phyloP scores from a whole-genome alignment of 345 rosid species.

The Populus davidiana region DNA sequence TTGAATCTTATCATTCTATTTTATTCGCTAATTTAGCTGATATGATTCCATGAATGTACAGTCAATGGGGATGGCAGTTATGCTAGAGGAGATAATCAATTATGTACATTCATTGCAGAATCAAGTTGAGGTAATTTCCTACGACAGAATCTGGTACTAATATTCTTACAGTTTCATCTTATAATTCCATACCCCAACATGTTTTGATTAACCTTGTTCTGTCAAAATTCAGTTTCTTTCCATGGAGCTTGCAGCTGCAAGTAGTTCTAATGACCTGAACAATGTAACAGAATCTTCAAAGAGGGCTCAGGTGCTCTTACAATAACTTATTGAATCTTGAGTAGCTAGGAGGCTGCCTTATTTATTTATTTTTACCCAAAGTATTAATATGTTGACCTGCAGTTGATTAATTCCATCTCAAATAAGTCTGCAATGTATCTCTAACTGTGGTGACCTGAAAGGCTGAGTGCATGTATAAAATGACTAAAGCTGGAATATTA shows the following conservation, averaged over 20 bases:
- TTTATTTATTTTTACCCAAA: neutral
- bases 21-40: neutral
- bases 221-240: slow-evolving; percentile 46
- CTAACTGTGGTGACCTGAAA: neutral
- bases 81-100: slow-evolving; percentile 35
- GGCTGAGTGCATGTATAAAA: neutral
- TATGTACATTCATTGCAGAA: slow-evolving; percentile 36
- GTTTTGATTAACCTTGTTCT: neutral
- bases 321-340: slow-evolving; percentile 3
- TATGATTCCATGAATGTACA: slow-evolving; percentile 5
- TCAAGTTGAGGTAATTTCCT: slow-evolving; percentile 29
- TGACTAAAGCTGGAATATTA: slow-evolving; percentile 10
- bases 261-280: slow-evolving; percentile 24
- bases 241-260: slow-evolving; percentile 54
- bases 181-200: neutral
- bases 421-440: neutral
- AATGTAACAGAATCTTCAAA: slow-evolving; percentile 12
- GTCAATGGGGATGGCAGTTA: slow-evolving; percentile 39
- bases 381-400: neutral
- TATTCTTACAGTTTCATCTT: neutral
- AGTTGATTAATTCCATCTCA: neutral
- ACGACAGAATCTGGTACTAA: neutral
- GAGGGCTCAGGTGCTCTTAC: slow-evolving; percentile 28
- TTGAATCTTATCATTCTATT: no score
- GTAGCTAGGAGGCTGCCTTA: neutral